Evolutionary conservation across 2,329 filamentous ascomycete species (phyloP), one percentile per base, ranked within the genome.

Genomic region (Juglanconis oblonga): DNA sequence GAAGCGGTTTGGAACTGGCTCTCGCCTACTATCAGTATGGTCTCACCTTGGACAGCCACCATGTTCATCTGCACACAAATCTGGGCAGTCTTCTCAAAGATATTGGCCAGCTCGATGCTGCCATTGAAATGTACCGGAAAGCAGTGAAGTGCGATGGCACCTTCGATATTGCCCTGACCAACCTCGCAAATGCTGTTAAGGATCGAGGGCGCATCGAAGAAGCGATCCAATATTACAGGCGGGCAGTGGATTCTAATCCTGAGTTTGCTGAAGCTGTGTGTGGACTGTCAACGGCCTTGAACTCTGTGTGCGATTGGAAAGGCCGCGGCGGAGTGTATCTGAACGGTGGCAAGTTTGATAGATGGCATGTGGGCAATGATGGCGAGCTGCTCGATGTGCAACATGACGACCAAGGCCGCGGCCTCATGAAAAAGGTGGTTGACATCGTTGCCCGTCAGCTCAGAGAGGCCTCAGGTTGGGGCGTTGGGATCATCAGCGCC

Each of bases 231-330:
- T 98, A 96, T 72, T 99, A 99, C 77, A 91, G 87, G 69, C 86
- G 93, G 64, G 95, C 95, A 44, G 94, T 99, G 9, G 82, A 84
- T 38, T 87, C 93, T n/a, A 99, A 95, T 67, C 94, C 95, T 0
- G 90, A 96, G 38, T 99, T 99, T 75, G 92, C 95, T 1, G 95
- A 99, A 76, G 95, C 95, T 6, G 94, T 99, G 0, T 99, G 95
- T 73, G 95, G 95, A 7, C 82, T 99, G 55, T 93, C 92, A 1
- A 98, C 96, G 61, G 94, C 95, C 1, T 79, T 99, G 55, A 98
- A 97, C 71, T 98, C 95, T 6, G 93, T 99, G 5, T 99, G 95
- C 71, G 90, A 94, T 69, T 99, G 95, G 95, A 84, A 85, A 68
- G 92, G 92, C 35, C 87, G 95, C 64, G 95, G 95, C 62, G 95